phyloP scores from a whole-genome alignment of 2,329 filamentous ascomycete genomes.

The Hymenoscyphus albidus region DNA sequence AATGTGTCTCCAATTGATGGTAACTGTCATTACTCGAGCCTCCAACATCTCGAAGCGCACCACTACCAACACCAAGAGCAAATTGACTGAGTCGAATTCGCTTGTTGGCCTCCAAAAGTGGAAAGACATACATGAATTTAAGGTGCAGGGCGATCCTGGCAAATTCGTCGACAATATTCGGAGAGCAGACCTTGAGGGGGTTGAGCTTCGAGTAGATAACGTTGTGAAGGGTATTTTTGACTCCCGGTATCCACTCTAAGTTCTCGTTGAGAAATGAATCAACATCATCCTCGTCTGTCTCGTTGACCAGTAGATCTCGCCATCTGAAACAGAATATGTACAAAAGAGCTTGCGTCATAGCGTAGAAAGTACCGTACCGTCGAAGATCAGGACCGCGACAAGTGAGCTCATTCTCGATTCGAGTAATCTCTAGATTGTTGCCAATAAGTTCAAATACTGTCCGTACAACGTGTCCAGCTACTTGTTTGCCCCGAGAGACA shows the following conservation, averaged over 20 bases:
- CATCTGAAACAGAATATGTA: slow-evolving; percentile 93
- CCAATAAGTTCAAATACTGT: slow-evolving; percentile 78
- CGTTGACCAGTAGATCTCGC: slow-evolving; percentile 74
- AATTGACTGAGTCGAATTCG: slow-evolving; percentile 74
- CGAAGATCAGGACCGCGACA: slow-evolving; percentile 79
- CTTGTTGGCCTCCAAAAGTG: slow-evolving; percentile 88
- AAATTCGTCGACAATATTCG: slow-evolving; percentile 86
- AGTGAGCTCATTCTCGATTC: slow-evolving; percentile 64
- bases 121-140: slow-evolving; percentile 83
- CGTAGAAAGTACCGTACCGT: slow-evolving; percentile 66
- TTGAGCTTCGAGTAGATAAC: slow-evolving; percentile 89
- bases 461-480: slow-evolving; percentile 72
- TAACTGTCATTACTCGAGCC: slow-evolving; percentile 61
- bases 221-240: slow-evolving; percentile 69
- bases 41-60: slow-evolving; percentile 47
- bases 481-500: slow-evolving; percentile 81
- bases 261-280: slow-evolving; percentile 61
- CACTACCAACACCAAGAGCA: slow-evolving; percentile 49
- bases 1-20: slow-evolving; percentile 88
- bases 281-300: slow-evolving; percentile 59
- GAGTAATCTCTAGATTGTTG: slow-evolving; percentile 70
- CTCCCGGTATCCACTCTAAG: slow-evolving; percentile 70
- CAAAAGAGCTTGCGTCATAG: slow-evolving; percentile 63
- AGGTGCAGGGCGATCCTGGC: slow-evolving; percentile 83
- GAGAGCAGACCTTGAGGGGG: slow-evolving; percentile 90